Evolutionary conservation across 2,329 filamentous ascomycete genomes (phyloP).

Genomic region (Nigrograna mackinnonii): DNA sequence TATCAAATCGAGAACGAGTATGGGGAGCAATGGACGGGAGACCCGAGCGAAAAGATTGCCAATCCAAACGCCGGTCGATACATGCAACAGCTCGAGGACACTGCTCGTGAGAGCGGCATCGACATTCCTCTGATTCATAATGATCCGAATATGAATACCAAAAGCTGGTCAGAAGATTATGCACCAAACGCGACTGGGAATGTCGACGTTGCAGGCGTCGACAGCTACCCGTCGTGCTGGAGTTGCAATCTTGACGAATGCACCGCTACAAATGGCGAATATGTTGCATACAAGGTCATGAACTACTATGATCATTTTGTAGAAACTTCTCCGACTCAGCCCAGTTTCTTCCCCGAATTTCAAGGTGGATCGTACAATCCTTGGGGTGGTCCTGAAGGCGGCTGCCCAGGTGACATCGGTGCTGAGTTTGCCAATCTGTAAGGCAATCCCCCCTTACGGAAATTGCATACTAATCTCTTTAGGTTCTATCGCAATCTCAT

Average conservation of each 20-base stretch:
- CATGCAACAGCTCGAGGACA: constrained; percentile 61
- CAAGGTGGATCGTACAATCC: constrained; percentile 64
- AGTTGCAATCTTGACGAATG: constrained; percentile 66
- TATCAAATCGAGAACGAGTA: constrained; percentile 64
- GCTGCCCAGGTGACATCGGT: constrained; percentile 58
- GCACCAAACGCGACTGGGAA: constrained; percentile 56
- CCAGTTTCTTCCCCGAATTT: constrained; percentile 62
- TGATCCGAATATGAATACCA: constrained; percentile 61
- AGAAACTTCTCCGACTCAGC: constrained; percentile 48
- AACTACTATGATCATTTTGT: constrained; percentile 54
- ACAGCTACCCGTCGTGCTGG: constrained; percentile 62
- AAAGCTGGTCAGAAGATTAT: constrained; percentile 65
- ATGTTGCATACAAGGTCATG: constrained; percentile 57
- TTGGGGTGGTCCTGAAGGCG: constrained; percentile 63
- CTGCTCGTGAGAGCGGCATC: constrained; percentile 60
- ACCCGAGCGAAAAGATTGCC: constrained; percentile 44
- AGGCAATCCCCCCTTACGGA: not conserved
- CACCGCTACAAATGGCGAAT: constrained; percentile 62
- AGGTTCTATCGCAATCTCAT: constrained; percentile 65
- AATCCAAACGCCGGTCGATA: constrained; percentile 57
- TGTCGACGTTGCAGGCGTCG: constrained; percentile 57
- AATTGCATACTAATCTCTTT: not conserved
- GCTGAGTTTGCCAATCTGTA: constrained; percentile 63
- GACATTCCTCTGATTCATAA: constrained; percentile 62
- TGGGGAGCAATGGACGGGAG: constrained; percentile 43